Percentiles rank a stretch among this genome's conserved stretches.
Conservation (phyloP, 441 rosid genomes). For the Arabidopsis lyrata region DNA sequence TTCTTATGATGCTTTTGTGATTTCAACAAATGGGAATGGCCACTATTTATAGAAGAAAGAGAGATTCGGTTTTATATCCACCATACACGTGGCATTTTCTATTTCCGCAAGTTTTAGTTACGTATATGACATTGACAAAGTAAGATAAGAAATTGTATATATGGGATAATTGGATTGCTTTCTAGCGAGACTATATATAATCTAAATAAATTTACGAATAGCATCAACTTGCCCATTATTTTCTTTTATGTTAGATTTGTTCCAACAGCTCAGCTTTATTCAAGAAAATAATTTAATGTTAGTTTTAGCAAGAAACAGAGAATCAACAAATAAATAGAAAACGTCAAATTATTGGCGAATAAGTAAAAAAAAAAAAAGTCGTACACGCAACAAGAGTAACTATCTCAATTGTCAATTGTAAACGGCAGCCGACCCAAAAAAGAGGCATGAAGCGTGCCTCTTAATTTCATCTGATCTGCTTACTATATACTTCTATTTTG, state of each 20-base stretch:
- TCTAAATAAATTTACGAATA: neutral
- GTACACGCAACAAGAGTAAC: conserved; percentile 23
- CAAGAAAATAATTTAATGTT: neutral
- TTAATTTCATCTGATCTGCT: neutral
- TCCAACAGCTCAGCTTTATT: neutral
- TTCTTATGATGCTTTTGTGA: conserved; percentile 35
- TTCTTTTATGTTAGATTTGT: neutral
- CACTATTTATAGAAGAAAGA: conserved; percentile 16
- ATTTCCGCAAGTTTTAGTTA: neutral
- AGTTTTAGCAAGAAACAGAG: conserved; percentile 12
- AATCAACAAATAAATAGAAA: conserved; percentile 11
- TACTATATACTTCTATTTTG: neutral
- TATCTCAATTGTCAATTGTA: conserved; percentile 11
- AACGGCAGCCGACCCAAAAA: conserved; percentile 42
- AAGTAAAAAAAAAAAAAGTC: conserved; percentile 26
- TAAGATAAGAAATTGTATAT: neutral
- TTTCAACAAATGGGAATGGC: conserved; percentile 18
- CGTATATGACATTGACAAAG: conserved; percentile 13
- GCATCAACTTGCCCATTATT: conserved; percentile 4
- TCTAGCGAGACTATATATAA: neutral
- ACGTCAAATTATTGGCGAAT: conserved; percentile 25
- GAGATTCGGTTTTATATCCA: conserved; percentile 26
- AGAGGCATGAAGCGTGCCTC: conserved; percentile 41
- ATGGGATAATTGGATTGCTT: neutral
- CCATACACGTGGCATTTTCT: conserved; percentile 61